Percentiles rank a stretch among this genome's conserved stretches.
Conservation (phyloP, 352 stramenopile species). For the Globisporangium spinosum region DNA sequence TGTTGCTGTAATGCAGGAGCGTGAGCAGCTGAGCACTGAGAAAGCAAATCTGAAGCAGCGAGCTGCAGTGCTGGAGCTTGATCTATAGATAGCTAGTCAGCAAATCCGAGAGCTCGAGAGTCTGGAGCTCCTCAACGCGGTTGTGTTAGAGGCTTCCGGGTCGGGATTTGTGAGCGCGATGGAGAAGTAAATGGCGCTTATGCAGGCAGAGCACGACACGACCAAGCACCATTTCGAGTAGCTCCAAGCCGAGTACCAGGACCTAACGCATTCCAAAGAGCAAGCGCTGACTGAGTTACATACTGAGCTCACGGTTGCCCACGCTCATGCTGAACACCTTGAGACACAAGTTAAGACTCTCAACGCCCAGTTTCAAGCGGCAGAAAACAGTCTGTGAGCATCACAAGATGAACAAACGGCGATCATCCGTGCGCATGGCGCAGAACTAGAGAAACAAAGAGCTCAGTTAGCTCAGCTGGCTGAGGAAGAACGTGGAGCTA, state of each 20-base stretch:
- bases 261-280: background rate
- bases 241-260: background rate
- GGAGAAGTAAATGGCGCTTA: background rate
- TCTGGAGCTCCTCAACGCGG: background rate
- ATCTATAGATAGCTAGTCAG: background rate
- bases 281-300: background rate
- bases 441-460: background rate
- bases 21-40: background rate
- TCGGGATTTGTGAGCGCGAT: background rate
- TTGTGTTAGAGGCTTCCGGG: background rate
- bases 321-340: background rate
- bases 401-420: background rate
- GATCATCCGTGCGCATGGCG: background rate
- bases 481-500: background rate
- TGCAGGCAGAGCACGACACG: background rate
- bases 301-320: background rate
- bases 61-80: background rate
- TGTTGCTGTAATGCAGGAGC: background rate
- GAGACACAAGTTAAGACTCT: background rate
- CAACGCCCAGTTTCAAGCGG: background rate
- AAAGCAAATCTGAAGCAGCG: background rate
- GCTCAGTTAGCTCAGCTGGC: background rate
- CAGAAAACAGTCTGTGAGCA: background rate
- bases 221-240: background rate
- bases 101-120: background rate